phyloP scores from a whole-genome alignment of 805 yeast species.

The Debaryomyces maramus region DNA sequence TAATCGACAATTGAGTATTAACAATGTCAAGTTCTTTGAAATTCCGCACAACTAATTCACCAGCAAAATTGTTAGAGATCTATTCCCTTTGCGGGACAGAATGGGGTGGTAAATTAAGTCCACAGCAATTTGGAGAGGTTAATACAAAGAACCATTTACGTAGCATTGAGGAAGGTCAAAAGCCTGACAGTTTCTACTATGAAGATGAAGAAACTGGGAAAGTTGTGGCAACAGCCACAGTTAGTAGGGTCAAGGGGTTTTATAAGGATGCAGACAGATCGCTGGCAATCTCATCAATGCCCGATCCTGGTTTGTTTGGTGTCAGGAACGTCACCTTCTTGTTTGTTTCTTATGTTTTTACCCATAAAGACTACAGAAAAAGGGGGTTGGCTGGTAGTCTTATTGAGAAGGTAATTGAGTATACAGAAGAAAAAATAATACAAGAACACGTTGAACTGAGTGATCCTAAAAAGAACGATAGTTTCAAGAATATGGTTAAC shows the following conservation, averaged over 20 bases:
- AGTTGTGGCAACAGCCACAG: constrained; percentile 22
- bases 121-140: constrained; percentile 24
- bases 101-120: constrained; percentile 21
- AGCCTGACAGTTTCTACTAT: constrained; percentile 26
- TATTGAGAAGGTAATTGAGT: constrained; percentile 26
- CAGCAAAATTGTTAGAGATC: constrained; percentile 19
- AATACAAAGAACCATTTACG: constrained; percentile 12
- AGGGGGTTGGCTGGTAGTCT: constrained; percentile 31
- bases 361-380: constrained; percentile 23
- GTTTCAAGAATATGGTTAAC: constrained; percentile 33
- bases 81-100: constrained; percentile 24
- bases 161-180: constrained; percentile 16
- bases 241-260: constrained; percentile 26
- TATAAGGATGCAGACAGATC: constrained; percentile 28
- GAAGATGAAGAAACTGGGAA: constrained; percentile 21
- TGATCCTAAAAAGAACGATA: constrained; percentile 24
- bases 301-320: constrained; percentile 33
- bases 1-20: too few species aligned
- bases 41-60: constrained; percentile 23
- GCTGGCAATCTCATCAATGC: constrained; percentile 24
- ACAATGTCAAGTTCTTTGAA: constrained; percentile 6
- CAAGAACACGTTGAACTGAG: constrained; percentile 23
- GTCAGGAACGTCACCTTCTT: constrained; percentile 31
- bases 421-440: constrained; percentile 31
- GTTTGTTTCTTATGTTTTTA: constrained; percentile 27